Evolutionary conservation across 1,284 basidiomycete species (phyloP), one percentile per base, ranked within the genome.

Genomic region (Schizophyllum commune): DNA sequence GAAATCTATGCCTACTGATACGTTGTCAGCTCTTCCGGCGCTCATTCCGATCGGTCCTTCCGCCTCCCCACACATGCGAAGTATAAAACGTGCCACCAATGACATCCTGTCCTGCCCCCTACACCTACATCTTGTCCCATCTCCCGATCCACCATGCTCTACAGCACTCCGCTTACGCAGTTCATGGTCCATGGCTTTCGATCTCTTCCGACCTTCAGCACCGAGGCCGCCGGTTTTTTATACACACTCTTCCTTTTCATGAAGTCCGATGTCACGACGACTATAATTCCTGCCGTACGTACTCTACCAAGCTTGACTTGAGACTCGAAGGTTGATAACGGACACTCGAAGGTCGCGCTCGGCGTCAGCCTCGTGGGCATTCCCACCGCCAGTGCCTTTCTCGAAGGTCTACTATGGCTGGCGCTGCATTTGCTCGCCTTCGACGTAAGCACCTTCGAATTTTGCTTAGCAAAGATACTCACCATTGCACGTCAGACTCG

Each of bases 321-420:
- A 47, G 17, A 8, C 4, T 17, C 39, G 2, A 3, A 2, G 3
- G 9, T 9, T 11, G 17, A 11, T 11, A 11, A 47, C 8, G 39
- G 3, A 17, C 9, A 47, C 39, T 13, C 39, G 39, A 3, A 47
- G 39, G 17, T 47, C 34, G 58, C 58, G 60, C 47, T n/a, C 2
- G 19, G 20, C 32, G 55, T 65, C 56, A 60, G 61, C 53, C 62
- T 65, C 53, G 61, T 52, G 8, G 64, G 64, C 15, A 55, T 61
- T 3, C 62, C 64, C 6, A 60, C 63, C 33, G 9, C 61, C 57
- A 4, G n/a, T n/a, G 32, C 64, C 11, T 65, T 65, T 52, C 1
- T 63, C 9, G 52, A 47, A 54, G 64, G 61, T 4, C 61, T 65
- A n/a, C 11, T 61, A 52, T 65, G 64, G 64, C 60, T 65, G 21